Percentiles rank a stretch among this genome's conserved stretches.
phyloP scores from a whole-genome alignment of 805 yeast genomes.

The Lachancea thermotolerans region DNA sequence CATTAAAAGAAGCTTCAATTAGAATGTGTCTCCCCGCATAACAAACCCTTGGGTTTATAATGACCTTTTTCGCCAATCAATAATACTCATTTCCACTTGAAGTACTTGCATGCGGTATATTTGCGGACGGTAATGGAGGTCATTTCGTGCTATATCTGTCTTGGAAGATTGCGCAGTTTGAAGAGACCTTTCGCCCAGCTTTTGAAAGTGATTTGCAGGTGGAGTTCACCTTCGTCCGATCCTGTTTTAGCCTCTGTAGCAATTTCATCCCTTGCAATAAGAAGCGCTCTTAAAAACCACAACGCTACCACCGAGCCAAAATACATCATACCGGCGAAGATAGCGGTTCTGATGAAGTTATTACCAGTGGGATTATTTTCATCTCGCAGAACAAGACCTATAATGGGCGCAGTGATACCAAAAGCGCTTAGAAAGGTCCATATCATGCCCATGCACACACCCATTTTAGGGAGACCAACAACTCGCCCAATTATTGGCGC shows the following conservation, averaged over 20 bases:
- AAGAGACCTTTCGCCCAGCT: constrained; percentile 7
- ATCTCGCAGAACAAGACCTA: constrained; percentile 47
- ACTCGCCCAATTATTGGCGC: constrained; percentile 47
- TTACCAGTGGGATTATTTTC: constrained; percentile 25
- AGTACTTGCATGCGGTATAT: no score
- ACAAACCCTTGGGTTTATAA: no score
- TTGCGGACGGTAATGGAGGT: background rate
- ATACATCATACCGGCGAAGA: constrained; percentile 54
- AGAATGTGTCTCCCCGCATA: no score
- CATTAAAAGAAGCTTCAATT: no score
- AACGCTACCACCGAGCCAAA: constrained; percentile 39
- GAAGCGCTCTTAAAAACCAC: constrained; percentile 46
- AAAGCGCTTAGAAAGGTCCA: constrained; percentile 48
- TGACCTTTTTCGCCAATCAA: no score
- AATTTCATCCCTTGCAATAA: constrained; percentile 42
- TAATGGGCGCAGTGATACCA: constrained; percentile 52
- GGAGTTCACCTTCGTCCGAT: constrained; percentile 25
- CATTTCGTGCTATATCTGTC: constrained; percentile 1
- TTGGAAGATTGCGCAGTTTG: constrained; percentile 6
- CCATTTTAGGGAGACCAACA: constrained; percentile 47
- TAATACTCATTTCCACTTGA: no score
- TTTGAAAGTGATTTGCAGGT: constrained; percentile 12
- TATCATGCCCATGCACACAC: constrained; percentile 42
- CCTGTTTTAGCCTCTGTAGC: constrained; percentile 22
- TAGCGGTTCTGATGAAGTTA: constrained; percentile 47